Evolutionary conservation across 768 basidiomycete genomes (phyloP), one percentile per base, ranked within the genome.

Genomic region (Astraeus odoratus): DNA sequence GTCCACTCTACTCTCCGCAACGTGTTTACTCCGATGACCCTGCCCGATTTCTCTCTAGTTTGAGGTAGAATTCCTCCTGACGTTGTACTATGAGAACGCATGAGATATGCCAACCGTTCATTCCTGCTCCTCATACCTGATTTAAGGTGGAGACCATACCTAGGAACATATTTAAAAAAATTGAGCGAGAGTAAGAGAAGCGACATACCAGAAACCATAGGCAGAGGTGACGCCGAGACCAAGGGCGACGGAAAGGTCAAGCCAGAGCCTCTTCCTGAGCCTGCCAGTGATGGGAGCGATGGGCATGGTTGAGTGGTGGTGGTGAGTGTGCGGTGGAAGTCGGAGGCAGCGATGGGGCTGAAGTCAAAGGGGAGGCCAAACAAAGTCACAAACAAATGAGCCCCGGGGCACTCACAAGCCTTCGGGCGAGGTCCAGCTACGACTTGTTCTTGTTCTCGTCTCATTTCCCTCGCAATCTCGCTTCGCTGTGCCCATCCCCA

Each of bases 261-360:
- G 78, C 80, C 88, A 88, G 67, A 94, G 80, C 57, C 81, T 75
- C 70, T 94, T 95, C 72, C 92, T 86, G 70, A 94, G 86, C 71
- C 80, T 91, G 64, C 92, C 92, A 42, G 86, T 86, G 67, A 95
- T 92, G 56, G 92, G 91, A 50, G 88, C 83, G 63, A 95, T 85
- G 59, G 87, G 65, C 87, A 91, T 91, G n/a, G n/a, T n/a, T n/a
- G n/a, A n/a, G n/a, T 48, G 54, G 64, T 40, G 53, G 16, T 45
- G 51, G 46, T 54, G 47, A 41, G 45, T 53, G 53, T 45, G 55
- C 56, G 60, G 61, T 61, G 41, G 44, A 50, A 56, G 54, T 53
- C 64, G 60, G 62, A 56, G 50, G n/a, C n/a, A n/a, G n/a, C n/a
- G n/a, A n/a, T n/a, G 34, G 40, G 31, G 16, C 29, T 34, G 29